A percentile compares a stretch with the other conserved stretches of the same genome.
These are phyloP conservation scores for Infundibulicybe gibba DNA, from an alignment of 768 basidiomycete genomes.

Conservation along the genomic window DNA sequence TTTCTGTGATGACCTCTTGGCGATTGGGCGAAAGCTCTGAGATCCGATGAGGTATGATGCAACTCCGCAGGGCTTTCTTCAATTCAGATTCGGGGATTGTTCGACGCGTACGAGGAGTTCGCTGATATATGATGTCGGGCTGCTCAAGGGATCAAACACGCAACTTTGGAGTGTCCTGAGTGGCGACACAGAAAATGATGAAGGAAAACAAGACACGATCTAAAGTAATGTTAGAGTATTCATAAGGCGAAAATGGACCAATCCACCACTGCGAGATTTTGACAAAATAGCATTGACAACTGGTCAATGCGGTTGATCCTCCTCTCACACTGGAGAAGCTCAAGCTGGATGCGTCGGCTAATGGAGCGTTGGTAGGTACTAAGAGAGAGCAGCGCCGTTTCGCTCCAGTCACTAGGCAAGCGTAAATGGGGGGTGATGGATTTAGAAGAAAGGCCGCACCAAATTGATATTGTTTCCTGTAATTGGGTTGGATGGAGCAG, in stretches of 20 bases:
- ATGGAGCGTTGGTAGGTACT: constrained; percentile 33
- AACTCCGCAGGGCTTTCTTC: constrained; percentile 21
- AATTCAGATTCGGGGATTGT: constrained; percentile 19
- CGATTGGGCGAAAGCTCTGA: no score
- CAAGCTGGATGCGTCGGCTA: constrained; percentile 31
- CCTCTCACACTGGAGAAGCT: constrained; percentile 34
- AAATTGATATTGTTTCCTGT: constrained; percentile 29
- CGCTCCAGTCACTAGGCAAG: constrained; percentile 34
- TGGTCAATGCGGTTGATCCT: constrained; percentile 36
- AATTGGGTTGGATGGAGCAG: constrained; percentile 44
- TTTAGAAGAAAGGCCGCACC: constrained; percentile 25
- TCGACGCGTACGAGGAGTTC: no score
- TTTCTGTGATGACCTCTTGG: constrained; percentile 9
- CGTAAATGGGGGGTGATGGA: constrained; percentile 3
- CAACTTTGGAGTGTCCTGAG: no score
- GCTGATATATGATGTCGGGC: constrained; percentile 4
- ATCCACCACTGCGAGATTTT: constrained; percentile 39
- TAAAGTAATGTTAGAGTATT: constrained; percentile 13
- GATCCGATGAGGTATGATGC: constrained; percentile 13
- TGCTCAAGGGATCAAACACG: constrained; percentile 10
- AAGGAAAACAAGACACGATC: constrained; percentile 42
- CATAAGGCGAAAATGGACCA: background rate
- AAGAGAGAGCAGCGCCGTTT: constrained; percentile 35
- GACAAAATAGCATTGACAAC: constrained; percentile 34
- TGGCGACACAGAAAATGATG: constrained; percentile 19